Percentiles rank a stretch among this genome's conserved stretches.
phyloP scores from a whole-genome alignment of 2,329 filamentous ascomycete genomes.

The Hypoxylon sp. region DNA sequence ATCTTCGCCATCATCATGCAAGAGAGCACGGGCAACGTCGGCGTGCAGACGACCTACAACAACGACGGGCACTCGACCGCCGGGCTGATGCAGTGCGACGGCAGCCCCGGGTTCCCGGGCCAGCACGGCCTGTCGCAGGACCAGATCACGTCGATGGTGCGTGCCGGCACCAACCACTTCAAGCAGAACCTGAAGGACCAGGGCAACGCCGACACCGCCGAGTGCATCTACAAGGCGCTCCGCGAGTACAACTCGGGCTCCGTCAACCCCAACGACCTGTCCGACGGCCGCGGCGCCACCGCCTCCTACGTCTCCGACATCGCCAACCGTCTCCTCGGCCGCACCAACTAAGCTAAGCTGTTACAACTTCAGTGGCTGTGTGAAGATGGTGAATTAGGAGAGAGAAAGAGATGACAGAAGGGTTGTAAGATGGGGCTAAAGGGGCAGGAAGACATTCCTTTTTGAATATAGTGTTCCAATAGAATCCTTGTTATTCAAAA shows the following conservation, averaged over 20 bases:
- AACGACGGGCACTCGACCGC: constrained; percentile 54
- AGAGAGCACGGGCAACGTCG: constrained; percentile 59
- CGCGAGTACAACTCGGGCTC: constrained; percentile 60
- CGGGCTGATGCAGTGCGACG: constrained; percentile 60
- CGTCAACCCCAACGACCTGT: constrained; percentile 56
- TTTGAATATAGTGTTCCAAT: constrained; percentile 30
- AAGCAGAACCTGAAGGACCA: constrained; percentile 51
- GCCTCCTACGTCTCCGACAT: constrained; percentile 58
- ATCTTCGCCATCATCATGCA: constrained; percentile 61
- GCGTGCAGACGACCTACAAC: constrained; percentile 56
- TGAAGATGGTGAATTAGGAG: not conserved
- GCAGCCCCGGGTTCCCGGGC: constrained; percentile 56
- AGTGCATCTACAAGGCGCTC: constrained; percentile 58
- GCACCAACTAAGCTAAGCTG: constrained; percentile 51
- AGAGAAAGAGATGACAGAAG: not conserved
- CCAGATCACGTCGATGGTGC: constrained; percentile 56
- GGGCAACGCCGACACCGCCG: constrained; percentile 50
- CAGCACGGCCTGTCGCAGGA: constrained; percentile 53
- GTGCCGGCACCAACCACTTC: constrained; percentile 51
- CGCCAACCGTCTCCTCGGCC: constrained; percentile 57
- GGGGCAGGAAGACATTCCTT: constrained; percentile 25
- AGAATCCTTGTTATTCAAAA: constrained; percentile 14
- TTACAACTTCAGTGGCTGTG: not conserved
- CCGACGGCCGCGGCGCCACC: constrained; percentile 56
- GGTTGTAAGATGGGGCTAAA: not conserved